Evolutionary conservation across 129 eudicot genomes (phyloP).

Genomic region (Logfia minima): DNA sequence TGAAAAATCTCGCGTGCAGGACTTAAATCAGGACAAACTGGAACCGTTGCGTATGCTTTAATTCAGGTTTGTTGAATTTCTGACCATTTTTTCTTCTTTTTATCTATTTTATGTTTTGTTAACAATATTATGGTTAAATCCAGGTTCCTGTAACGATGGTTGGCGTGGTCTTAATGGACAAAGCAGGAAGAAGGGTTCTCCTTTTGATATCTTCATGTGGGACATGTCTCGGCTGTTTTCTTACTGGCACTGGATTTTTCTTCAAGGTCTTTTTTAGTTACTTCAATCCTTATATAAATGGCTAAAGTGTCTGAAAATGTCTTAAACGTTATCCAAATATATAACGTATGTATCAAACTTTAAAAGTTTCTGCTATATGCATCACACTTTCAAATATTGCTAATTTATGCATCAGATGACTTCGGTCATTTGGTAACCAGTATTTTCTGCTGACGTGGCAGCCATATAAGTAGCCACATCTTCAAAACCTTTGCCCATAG

Average conservation of each 20-base stretch:
- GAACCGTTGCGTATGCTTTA: constrained; percentile 70
- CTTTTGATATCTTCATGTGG: constrained; percentile 73
- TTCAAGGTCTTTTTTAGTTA: constrained; percentile 45
- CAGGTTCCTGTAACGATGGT: constrained; percentile 74
- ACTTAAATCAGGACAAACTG: constrained; percentile 54
- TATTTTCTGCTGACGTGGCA: too few species aligned
- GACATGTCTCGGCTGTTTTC: constrained; percentile 64
- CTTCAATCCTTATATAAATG: background rate
- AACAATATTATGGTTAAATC: background rate
- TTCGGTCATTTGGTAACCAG: too few species aligned
- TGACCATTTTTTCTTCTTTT: background rate
- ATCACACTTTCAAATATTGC: too few species aligned
- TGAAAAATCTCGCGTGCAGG: constrained; percentile 42
- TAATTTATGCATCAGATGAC: too few species aligned
- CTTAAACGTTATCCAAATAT: background rate
- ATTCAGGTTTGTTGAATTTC: constrained; percentile 51
- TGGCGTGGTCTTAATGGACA: constrained; percentile 72
- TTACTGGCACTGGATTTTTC: constrained; percentile 68
- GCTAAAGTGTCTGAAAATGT: background rate
- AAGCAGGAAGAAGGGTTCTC: constrained; percentile 76
- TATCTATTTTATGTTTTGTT: background rate
- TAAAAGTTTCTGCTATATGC: too few species aligned
- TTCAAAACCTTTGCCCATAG: too few species aligned
- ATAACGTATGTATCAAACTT: background rate
- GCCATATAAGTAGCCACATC: too few species aligned